A percentile compares a stretch with the other conserved stretches of the same genome.
Conservation (phyloP, 345 rosid genomes). For the Hirschfeldia incana region DNA sequence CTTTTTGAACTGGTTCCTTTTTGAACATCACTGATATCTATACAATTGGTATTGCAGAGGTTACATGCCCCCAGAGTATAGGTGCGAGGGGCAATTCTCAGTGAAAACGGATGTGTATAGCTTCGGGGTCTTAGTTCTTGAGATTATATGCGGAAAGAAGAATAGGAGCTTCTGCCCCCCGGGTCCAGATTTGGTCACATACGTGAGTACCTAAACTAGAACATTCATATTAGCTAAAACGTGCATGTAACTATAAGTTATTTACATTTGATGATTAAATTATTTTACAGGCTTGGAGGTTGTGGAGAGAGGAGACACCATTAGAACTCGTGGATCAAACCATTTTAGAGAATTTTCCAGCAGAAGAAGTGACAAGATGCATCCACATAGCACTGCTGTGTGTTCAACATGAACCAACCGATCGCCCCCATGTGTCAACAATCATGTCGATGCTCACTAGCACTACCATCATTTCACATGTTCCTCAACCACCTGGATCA, state of each 20-base stretch:
- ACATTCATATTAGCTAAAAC: neutral
- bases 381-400: neutral
- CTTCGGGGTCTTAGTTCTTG: neutral
- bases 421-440: neutral
- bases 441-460: neutral
- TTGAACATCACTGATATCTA: neutral
- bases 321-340: neutral
- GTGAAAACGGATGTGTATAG: neutral
- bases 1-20: neutral
- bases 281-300: neutral
- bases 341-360: neutral
- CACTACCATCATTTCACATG: neutral
- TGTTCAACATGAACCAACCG: neutral
- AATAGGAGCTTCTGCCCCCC: neutral
- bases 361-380: neutral
- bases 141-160: neutral
- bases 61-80: neutral
- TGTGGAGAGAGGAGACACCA: neutral
- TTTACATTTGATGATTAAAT: neutral
- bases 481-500: neutral
- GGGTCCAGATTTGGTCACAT: neutral
- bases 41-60: neutral
- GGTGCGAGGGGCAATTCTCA: neutral
- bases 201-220: neutral
- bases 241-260: neutral